Evolutionary conservation across 257 asterid species (phyloP), one percentile per base, ranked within the genome.

Genomic region (Haberlea rhodopensis): DNA sequence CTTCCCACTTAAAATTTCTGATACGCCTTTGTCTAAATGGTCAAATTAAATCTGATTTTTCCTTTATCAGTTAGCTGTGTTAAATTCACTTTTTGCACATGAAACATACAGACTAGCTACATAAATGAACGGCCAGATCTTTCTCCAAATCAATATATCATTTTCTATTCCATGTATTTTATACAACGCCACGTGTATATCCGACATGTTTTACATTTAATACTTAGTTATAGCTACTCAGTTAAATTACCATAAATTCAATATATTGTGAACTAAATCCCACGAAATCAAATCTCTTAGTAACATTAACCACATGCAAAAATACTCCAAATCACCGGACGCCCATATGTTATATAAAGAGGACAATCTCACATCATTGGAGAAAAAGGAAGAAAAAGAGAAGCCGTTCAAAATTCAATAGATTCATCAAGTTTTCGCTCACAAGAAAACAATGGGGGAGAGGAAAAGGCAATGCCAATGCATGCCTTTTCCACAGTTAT

Each of bases 41-140:
- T 48, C 1, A 69, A 45, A 31, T 29, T 32, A 64, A 57, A 64
- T 48, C 62, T 46, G 11, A 23, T 46, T 51, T 59, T 25, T 51
- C 31, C 71, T 58, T n/a, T n/a, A 6, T 51, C 10, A 19, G 54
- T 23, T 6, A 31, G 59, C 25, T 57, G 2, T 16, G 46, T 31
- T 29, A 13, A 73, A 53, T 46, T 60, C 72, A 37, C 72, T 53
- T 58, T 28, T 22, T 8, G 46, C 72, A 65, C 72, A 46, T 66
- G 66, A 61, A 58, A 62, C 59, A 23, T 67, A 29, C 51, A 60
- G 4, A 43, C 18, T 43, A 21, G 18, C 6, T 15, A 8, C 27
- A 37, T 20, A 52, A 19, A 21, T 18, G 40, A 11, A 8, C 11
- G 46, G 4, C 62, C 16, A 26, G 27, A 62, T 19, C 53, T 68